Evolutionary conservation across 257 asterid species (phyloP), one percentile per base, ranked within the genome.

Genomic region (Nicotiana sylvestris): DNA sequence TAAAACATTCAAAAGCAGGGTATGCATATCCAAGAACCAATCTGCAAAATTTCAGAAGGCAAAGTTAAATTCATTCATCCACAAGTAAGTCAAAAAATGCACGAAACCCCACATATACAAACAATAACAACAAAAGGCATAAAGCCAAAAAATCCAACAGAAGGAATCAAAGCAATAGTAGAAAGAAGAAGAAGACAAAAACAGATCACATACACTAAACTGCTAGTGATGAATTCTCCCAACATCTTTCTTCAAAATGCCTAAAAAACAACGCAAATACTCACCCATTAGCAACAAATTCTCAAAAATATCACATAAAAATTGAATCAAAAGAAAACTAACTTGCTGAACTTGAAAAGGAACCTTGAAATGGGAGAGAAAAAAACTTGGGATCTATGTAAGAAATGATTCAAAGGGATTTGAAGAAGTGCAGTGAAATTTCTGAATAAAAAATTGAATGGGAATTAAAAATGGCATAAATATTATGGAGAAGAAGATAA

Each of bases 1-100:
- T 95, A 86, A 91, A 95, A 69, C 98, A 95, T 77, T 92, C 97
- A 88, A 95, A 90, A 9, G 98, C 97, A 83, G 98, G 98, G 77
- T 95, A 95, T 9, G 93, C 98, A 85, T 93, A 95, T 78, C 98
- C 98, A 32, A 95, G 94, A 81, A 89, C 90, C 91, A 95, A 84
- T 80, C 98, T 95, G 90, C 27, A 62, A 53, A 83, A 81, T 76
- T 55, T 76, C 60, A 85, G 1, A 13, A 39, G 76, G 17, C 35
- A 61, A 70, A 49, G 15, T 29, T 15, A 51, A 17, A 68, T 51
- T 32, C 10, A 51, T 27, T 55, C 53, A 69, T 32, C 10, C 49
- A 1, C 68, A 53, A 17, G n/a, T 25, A 46, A 12, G 83, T 37
- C 29, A 49, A 43, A 72, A 49, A 62, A 81, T 21, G 66, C 67